These are phyloP conservation scores for Petrea volubilis DNA, from an alignment of 257 asterid genomes.

Conservation along the genomic window DNA sequence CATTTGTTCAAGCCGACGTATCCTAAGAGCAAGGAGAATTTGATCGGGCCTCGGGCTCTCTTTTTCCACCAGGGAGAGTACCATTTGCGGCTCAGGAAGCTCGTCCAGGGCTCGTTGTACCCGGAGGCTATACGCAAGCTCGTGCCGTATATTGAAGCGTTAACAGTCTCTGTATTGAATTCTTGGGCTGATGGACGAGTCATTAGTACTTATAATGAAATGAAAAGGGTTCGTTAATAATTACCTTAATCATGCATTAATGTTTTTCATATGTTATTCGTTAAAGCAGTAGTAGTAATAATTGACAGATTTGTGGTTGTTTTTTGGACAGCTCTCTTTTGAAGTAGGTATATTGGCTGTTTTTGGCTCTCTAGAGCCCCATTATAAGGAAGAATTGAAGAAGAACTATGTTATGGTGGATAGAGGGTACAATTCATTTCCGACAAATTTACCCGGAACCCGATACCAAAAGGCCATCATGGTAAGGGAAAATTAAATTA, in stretches of 20 bases:
- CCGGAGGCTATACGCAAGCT: constrained; percentile 54
- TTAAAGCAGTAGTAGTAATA: background rate
- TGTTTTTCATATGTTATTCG: background rate
- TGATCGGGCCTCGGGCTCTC: constrained; percentile 65
- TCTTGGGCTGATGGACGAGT: constrained; percentile 43
- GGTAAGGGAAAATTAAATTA: constrained; percentile 37
- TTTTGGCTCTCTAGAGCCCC: constrained; percentile 48
- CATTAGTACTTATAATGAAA: constrained; percentile 45
- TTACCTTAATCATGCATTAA: background rate
- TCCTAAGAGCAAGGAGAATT: constrained; percentile 55
- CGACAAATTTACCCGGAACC: constrained; percentile 53
- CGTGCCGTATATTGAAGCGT: constrained; percentile 39
- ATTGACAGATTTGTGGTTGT: background rate
- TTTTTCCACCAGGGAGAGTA: constrained; percentile 67
- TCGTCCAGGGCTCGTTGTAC: constrained; percentile 50
- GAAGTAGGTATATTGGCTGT: constrained; percentile 58
- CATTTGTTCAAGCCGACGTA: constrained; percentile 71
- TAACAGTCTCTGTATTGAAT: constrained; percentile 40
- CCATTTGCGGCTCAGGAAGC: constrained; percentile 52
- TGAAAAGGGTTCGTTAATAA: constrained; percentile 50
- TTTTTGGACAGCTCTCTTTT: constrained; percentile 43
- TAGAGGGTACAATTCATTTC: constrained; percentile 59
- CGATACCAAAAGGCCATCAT: constrained; percentile 41
- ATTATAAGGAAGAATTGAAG: constrained; percentile 46
- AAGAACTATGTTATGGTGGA: constrained; percentile 49